phyloP scores from a whole-genome alignment of 371 early-diverging fungal genomes.

The Chytridiales sp. region DNA sequence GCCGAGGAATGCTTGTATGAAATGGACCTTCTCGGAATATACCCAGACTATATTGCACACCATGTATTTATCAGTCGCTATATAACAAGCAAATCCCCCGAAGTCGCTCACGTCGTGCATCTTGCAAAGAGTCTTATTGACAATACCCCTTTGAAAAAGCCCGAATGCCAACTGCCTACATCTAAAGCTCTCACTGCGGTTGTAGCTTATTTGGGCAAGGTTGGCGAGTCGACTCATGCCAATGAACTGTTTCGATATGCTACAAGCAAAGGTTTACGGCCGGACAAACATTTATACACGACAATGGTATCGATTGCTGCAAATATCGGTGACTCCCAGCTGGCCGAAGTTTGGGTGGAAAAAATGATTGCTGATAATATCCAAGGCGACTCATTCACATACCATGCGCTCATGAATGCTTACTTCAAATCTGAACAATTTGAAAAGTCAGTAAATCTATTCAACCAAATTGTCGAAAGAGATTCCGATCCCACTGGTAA shows the following conservation, averaged over 20 bases:
- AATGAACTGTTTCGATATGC: not conserved
- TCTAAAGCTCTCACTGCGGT: not conserved
- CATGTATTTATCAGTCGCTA: not conserved
- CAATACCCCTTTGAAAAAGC: not conserved
- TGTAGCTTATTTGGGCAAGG: not conserved
- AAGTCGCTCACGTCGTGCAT: not conserved
- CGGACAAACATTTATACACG: not conserved
- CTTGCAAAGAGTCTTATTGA: not conserved
- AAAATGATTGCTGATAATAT: not conserved
- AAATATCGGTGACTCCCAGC: not conserved
- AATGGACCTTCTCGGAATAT: not conserved
- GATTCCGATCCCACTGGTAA: not conserved
- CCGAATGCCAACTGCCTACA: not conserved
- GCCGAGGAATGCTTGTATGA: not conserved
- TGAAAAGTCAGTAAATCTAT: not conserved
- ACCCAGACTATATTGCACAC: not conserved
- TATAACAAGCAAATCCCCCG: not conserved
- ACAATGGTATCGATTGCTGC: not conserved
- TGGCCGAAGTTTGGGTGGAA: not conserved
- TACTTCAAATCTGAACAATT: not conserved
- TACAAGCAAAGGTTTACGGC: not conserved
- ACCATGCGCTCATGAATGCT: conserved; percentile 4
- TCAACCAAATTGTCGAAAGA: not conserved
- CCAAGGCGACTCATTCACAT: not conserved
- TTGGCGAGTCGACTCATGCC: not conserved